Evolutionary conservation across 2,329 filamentous ascomycete species (phyloP).

Genomic region (Fonsecaea multimorphosa): DNA sequence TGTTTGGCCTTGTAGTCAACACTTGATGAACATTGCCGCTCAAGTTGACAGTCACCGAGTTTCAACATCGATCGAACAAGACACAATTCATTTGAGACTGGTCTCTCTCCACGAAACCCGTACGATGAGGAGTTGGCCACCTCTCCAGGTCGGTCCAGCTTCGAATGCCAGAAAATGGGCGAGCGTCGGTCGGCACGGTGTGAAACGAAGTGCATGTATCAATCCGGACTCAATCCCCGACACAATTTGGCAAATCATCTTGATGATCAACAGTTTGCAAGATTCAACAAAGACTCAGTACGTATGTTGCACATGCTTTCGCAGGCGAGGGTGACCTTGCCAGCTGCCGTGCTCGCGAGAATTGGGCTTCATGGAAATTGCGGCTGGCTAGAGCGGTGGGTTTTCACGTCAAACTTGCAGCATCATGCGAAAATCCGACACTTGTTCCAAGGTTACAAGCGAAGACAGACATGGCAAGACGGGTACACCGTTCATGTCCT

Average conservation of each 20-base stretch:
- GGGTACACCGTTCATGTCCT: not conserved
- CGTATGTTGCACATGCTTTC: not conserved
- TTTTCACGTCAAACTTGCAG: constrained; percentile 19
- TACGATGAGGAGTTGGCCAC: not conserved
- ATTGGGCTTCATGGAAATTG: not conserved
- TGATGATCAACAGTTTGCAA: not conserved
- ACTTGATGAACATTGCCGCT: not conserved
- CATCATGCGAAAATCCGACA: constrained; percentile 1
- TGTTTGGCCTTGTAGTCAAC: not conserved
- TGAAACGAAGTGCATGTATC: not conserved
- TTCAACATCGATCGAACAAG: not conserved
- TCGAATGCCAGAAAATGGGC: not conserved
- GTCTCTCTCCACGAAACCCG: not conserved
- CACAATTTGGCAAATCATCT: not conserved
- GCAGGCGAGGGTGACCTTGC: not conserved
- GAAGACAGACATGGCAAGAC: not conserved
- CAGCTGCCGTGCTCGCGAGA: not conserved
- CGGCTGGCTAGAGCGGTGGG: constrained; percentile 15
- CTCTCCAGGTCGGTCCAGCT: not conserved
- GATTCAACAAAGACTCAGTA: not conserved
- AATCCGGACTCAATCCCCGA: not conserved
- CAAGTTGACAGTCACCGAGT: not conserved
- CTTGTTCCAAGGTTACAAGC: constrained; percentile 6
- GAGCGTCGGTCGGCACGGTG: not conserved
- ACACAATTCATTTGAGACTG: not conserved